Base-by-base conservation (phyloP, 805 yeast genomes). In the Zygotorulaspora chibaensis region DNA sequence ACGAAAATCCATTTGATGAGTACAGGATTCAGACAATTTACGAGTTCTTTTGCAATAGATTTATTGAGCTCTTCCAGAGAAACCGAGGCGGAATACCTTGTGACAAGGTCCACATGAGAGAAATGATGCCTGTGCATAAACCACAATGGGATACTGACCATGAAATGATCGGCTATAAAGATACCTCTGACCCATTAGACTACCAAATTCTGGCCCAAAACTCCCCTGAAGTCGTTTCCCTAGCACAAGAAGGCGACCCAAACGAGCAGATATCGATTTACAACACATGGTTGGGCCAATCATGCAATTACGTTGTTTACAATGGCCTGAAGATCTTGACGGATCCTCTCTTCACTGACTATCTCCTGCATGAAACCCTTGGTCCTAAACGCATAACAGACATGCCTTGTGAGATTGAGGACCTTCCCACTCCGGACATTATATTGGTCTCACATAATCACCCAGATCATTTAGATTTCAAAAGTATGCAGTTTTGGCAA, bases 221-320 rank as follows among this genome's bases (percentile, higher is more conserved):
- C 8, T 40, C 63, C 10, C 41, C 60, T 6, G 38, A 59, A n/a
- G 48, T 46, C n/a, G 51, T 48, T 8, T 46, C 55, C 1, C 44
- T 56, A 36, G 9, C 61, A 42, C 13, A 43, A 20, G 29, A 45
- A 34, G 34, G 48, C 35, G 17, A 43, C 15, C 26, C 40, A 10
- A 44, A 29, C 3, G 43, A 36, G 6, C 48, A 40, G 27, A 40
- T 45, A 6, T 54, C 59, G 13, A 44, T 59, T 1, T 49, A 57
- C 13, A 62, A 84, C 57, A 88, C 96, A 0, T 91, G 98, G 98
- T 65, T 91, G 35, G 98, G 98, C 3, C 98, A 91, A 62, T 84
- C 93, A 46, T 89, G 96, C 64, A 77, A 90, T 2, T 75, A 79
- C 43, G 70, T 89, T 3, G 88, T 86, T 57, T 63, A 88, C 2